These are phyloP conservation scores for Amphibolis antarctica DNA, from an alignment of 106 monocot genomes.

Conservation along the genomic window DNA sequence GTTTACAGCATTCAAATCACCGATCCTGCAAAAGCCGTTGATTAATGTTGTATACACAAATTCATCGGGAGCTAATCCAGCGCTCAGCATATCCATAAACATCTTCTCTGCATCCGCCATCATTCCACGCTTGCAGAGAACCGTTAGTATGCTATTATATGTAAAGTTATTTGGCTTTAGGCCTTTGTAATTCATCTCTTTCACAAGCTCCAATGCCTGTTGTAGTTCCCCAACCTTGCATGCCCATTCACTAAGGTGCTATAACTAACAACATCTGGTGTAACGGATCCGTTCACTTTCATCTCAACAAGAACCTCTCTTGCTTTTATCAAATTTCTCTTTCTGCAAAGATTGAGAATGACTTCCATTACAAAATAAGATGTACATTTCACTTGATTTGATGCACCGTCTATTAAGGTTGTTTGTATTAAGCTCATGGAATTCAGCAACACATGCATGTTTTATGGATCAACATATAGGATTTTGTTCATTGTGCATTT, in stretches of 20 bases:
- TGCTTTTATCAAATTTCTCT: neutral
- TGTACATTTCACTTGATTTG: too few species aligned
- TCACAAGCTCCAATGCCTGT: constrained; percentile 40
- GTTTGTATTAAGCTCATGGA: too few species aligned
- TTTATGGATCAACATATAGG: too few species aligned
- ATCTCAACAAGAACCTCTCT: constrained; percentile 11
- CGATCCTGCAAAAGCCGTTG: constrained; percentile 42
- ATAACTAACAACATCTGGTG: constrained; percentile 28
- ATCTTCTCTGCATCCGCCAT: constrained; percentile 11
- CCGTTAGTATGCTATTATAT: constrained; percentile 51
- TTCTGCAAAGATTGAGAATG: too few species aligned
- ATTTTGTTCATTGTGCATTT: too few species aligned
- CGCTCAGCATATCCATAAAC: constrained; percentile 15
- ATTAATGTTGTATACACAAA: constrained; percentile 63
- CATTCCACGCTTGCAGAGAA: constrained; percentile 19
- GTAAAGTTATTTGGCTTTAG: constrained; percentile 60
- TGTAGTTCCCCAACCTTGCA: constrained; percentile 39
- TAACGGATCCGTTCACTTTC: constrained; percentile 8
- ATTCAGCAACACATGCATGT: too few species aligned
- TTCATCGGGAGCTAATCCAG: constrained; percentile 12
- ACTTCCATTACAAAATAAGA: too few species aligned
- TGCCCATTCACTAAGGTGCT: constrained; percentile 21
- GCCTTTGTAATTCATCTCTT: constrained; percentile 44
- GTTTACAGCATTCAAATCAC: constrained; percentile 25
- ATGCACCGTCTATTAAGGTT: too few species aligned